Conservation (phyloP, 192 early-diverging fungal genomes). For the Backusella australiensis region DNA sequence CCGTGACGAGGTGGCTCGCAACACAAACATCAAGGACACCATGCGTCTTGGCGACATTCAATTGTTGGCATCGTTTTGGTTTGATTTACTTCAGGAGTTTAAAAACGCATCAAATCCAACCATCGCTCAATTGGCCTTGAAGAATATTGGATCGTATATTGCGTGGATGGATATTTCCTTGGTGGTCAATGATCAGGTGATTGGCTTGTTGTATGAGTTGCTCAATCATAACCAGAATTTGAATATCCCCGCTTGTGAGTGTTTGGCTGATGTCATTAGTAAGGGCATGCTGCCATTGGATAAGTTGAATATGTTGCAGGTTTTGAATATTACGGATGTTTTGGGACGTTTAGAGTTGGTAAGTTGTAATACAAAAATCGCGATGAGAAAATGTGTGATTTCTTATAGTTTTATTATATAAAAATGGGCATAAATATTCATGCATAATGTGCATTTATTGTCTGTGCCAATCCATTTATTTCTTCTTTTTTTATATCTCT, state of each 20-base stretch:
- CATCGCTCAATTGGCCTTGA: conserved; percentile 65
- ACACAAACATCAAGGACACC: conserved; percentile 84
- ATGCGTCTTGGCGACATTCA: conserved; percentile 84
- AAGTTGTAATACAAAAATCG: conserved; percentile 11
- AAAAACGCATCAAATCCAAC: conserved; percentile 50
- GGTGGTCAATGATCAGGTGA: conserved; percentile 80
- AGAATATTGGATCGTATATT: conserved; percentile 84
- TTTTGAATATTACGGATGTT: conserved; percentile 58
- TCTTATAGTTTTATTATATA: neutral
- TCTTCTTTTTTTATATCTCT: neutral
- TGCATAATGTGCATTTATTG: neutral
- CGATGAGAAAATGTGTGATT: too few relatives aligned
- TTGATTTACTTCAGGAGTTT: conserved; percentile 65
- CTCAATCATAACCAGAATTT: conserved; percentile 53
- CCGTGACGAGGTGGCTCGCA: conserved; percentile 64
- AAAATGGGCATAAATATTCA: neutral
- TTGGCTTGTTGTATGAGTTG: conserved; percentile 72
- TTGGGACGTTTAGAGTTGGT: conserved; percentile 45
- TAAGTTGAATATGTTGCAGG: conserved; percentile 83
- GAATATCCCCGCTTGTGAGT: conserved; percentile 75
- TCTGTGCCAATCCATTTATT: conserved; percentile 12
- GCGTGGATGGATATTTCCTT: conserved; percentile 95
- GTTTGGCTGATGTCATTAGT: conserved; percentile 77
- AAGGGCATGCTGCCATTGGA: conserved; percentile 94
- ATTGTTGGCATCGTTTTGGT: conserved; percentile 72